Evolutionary conservation across 306 rosid genomes (phyloP).

Genomic region (Oemleria cerasiformis): DNA sequence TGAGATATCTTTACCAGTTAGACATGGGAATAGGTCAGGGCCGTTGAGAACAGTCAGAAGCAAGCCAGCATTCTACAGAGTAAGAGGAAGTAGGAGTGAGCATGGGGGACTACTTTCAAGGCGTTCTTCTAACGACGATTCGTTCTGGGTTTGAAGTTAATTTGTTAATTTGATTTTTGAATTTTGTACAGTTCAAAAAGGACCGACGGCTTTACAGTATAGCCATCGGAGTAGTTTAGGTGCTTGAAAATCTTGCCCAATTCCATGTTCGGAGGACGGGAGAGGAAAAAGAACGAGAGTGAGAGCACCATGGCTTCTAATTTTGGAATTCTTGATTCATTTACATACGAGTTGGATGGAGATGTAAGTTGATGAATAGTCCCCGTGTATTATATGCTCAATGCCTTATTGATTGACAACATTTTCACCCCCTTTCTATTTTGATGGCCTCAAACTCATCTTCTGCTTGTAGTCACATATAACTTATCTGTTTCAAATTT

Average conservation of each 20-base stretch:
- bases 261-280: slow-evolving; percentile 32
- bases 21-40: slow-evolving; percentile 81
- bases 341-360: slow-evolving; percentile 49
- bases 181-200: slow-evolving; percentile 65
- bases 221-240: slow-evolving; percentile 48
- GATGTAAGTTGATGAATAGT: slow-evolving; percentile 41
- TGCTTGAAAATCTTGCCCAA: slow-evolving; percentile 27
- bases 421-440: background rate
- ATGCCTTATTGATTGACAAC: slow-evolving; percentile 9
- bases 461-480: background rate
- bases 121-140: slow-evolving; percentile 43
- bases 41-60: slow-evolving; percentile 72
- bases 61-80: slow-evolving; percentile 58
- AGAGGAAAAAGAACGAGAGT: background rate
- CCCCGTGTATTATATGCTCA: slow-evolving; percentile 24
- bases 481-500: background rate
- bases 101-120: slow-evolving; percentile 62
- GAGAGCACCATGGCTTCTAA: slow-evolving; percentile 45
- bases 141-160: slow-evolving; percentile 48
- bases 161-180: slow-evolving; percentile 32
- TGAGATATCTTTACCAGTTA: slow-evolving; percentile 53
- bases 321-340: slow-evolving; percentile 59
- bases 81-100: slow-evolving; percentile 73
- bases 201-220: slow-evolving; percentile 24
- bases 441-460: background rate